Evolutionary conservation across 176 grass and related monocot genomes (phyloP), one percentile per base, ranked within the genome.

Genomic region (Aechmea fasciata): DNA sequence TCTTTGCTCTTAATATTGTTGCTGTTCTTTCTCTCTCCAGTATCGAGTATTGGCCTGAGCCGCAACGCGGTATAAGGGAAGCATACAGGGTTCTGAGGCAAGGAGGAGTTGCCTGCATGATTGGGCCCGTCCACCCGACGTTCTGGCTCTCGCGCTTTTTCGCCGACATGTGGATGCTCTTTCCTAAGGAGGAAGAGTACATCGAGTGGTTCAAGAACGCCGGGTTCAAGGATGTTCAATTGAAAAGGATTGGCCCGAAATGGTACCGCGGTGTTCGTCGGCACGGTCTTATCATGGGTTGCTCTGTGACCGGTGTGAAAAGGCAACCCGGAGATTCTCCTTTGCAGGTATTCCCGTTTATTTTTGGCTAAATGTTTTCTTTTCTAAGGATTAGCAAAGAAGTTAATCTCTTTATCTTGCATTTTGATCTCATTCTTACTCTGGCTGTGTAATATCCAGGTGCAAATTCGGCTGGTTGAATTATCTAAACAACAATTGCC

Each of bases 81-180:
- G 87, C 94, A 11, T 99, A 99, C 82, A 91, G 87, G 75, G 90
- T 99, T 9, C 28, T 99, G 49, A 90, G 79, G 77, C 64, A 83
- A 11, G 94, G 87, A 7, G 94, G 84, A n/a, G n/a, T 72, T 3
- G 94, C 90, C 55, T 99, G 95, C 19, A 0, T 99, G 26, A 99
- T 99, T 74, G 87, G 94, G 19, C 94, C 94, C 0, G 94, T 99
- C 11, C 70, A 93, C 87, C 94, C 94, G 0, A 93, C 94, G 47
- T 93, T 99, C 41, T 99, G 90, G 90, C 75, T 99, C 11, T 90
- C 94, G 0, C 82, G 87, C 66, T 88, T 99, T 72, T 99, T 93
- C 10, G 84, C 90, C 0, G 94, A 99, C 49, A 75, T 99, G 94
- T 99, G 90, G 94, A 99, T 99, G 94, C 82, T 99, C 19, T 93